Base-by-base conservation (phyloP, 495 filamentous ascomycete genomes). In the Annulohypoxylon nitens region DNA sequence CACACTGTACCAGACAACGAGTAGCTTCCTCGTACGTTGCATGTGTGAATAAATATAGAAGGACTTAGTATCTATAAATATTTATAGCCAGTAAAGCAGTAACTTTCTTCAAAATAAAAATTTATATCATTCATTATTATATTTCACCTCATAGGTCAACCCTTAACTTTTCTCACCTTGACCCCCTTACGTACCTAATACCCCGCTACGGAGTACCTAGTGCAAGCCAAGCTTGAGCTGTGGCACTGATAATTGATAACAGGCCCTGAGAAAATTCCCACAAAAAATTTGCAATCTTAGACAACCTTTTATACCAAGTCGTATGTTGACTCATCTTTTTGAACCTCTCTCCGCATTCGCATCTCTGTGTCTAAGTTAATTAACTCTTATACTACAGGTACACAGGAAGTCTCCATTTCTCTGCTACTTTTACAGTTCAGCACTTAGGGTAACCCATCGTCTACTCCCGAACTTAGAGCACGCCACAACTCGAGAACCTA, bases 301-400 rank as follows among this genome's bases (percentile, higher is more conserved):
- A 18, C 43, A 8, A 47, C 43, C n/a, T 8, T 47, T 7, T 12
- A 47, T 18, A 47, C 43, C 43, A 47, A 47, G 43, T 47, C 43
- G 43, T 47, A 47, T 47, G 43, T 47, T 47, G 43, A 47, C n/a
- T 47, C 43, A 47, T 54, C 14, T 33, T 12, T 25, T n/a, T 11
- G 0, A 54, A 54, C 50, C 33, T 54, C 12, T 33, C 50, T 54
- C 50, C 25, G 10, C 12, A 30, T 26, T 54, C 25, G 23, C 23
- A 54, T 30, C 50, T 4, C n/a, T 18, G 16, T 18, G 14, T 3
- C 23, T 4, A 53, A 53, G 3, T 26, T 14, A 53, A 33, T 4
- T 20, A 53, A 33, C 3, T 20, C n/a, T 20, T 33, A 14, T 6
- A 54, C 50, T n/a, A 54, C 50, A 33, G 25, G 23, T 33, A 16